phyloP scores from a whole-genome alignment of 176 grass and related monocot species.

The Aegilops speltoides region DNA sequence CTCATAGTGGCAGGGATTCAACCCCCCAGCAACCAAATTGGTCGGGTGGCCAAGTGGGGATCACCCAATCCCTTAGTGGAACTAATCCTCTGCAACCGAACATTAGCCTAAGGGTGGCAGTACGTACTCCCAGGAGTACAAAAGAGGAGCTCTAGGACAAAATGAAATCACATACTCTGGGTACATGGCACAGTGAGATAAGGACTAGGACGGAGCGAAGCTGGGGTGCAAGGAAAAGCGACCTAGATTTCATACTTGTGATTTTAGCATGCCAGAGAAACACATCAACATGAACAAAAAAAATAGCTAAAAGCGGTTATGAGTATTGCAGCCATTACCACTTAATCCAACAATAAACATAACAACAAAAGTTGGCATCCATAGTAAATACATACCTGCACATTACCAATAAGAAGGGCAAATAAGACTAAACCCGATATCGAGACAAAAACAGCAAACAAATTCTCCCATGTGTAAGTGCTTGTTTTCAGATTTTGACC shows the following conservation, averaged over 20 bases:
- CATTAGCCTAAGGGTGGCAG: too few species aligned
- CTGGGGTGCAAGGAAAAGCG: not conserved
- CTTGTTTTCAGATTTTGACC: slow-evolving; percentile 88
- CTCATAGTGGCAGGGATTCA: too few species aligned
- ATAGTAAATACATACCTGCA: slow-evolving; percentile 65
- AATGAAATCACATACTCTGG: not conserved
- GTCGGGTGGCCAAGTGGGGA: too few species aligned
- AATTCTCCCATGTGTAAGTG: slow-evolving; percentile 76
- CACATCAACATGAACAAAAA: not conserved
- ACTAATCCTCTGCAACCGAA: too few species aligned
- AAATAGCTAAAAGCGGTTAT: not conserved
- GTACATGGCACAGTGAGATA: not conserved
- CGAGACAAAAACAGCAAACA: slow-evolving; percentile 85
- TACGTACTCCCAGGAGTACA: not conserved
- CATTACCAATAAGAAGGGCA: slow-evolving; percentile 96
- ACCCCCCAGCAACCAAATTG: too few species aligned
- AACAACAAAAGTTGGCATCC: not conserved
- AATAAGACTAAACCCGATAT: slow-evolving; percentile 88
- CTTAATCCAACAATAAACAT: not conserved
- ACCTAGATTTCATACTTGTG: not conserved
- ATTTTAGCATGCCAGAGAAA: slow-evolving; percentile 13
- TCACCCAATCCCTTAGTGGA: too few species aligned
- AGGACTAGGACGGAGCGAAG: not conserved
- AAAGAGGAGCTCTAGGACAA: not conserved
- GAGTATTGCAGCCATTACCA: not conserved